These are phyloP conservation scores for Trichosporon asahii DNA, from an alignment of 1,284 basidiomycete species.

Conservation along the genomic window DNA sequence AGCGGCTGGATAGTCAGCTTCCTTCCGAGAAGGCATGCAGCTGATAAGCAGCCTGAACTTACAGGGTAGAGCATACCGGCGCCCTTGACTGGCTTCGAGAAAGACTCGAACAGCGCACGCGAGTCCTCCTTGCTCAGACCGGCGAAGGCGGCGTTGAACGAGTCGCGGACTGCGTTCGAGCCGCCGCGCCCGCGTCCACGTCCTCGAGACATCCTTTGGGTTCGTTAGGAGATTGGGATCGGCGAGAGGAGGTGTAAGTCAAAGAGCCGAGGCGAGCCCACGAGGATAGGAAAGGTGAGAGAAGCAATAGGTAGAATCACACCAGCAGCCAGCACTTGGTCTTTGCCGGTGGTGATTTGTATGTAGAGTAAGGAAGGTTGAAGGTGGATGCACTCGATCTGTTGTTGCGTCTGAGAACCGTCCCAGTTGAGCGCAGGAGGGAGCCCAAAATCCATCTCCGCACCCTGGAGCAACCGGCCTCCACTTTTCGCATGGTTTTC, in stretches of 20 bases:
- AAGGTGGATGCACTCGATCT: background rate
- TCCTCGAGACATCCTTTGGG: constrained; percentile 16
- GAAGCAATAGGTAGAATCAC: background rate
- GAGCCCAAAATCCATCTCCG: constrained; percentile 3
- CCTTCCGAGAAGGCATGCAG: no score
- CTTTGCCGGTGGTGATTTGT: background rate
- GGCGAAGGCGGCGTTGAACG: constrained; percentile 27
- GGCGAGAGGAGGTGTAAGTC: background rate
- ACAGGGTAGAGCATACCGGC: constrained; percentile 46
- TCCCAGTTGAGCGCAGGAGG: background rate
- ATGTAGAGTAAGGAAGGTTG: background rate
- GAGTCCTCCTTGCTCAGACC: constrained; percentile 30
- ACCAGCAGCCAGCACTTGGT: constrained; percentile 9
- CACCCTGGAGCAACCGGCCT: background rate
- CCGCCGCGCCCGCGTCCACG: constrained; percentile 24
- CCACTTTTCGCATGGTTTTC: background rate
- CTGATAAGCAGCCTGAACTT: constrained; percentile 16
- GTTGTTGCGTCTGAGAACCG: background rate
- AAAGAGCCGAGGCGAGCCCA: no score
- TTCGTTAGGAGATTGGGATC: background rate
- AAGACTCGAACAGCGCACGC: constrained; percentile 25
- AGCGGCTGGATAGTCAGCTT: constrained; percentile 29
- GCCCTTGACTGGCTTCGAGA: constrained; percentile 30
- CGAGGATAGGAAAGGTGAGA: background rate
- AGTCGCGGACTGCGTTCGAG: constrained; percentile 21